Conservation (phyloP, 2,329 filamentous ascomycete genomes). For the Knoxdaviesia capensis region DNA sequence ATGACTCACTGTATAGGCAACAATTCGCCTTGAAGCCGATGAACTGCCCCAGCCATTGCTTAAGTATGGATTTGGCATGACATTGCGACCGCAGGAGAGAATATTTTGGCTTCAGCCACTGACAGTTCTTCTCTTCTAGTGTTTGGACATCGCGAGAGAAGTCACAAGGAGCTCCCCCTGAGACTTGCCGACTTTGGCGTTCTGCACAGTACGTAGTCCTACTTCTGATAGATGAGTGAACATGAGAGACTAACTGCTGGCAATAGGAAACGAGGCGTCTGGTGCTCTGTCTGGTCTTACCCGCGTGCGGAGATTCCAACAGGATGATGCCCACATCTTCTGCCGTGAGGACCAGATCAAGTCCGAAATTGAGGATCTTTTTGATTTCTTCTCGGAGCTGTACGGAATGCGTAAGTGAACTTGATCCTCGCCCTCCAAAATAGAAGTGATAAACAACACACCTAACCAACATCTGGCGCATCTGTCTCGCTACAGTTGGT, state of each 20-base stretch:
- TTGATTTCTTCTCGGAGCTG: slow-evolving; percentile 51
- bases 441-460: too few relatives aligned
- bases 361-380: slow-evolving; percentile 53
- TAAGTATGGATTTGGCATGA: slow-evolving; percentile 2
- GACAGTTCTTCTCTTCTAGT: slow-evolving; percentile 1
- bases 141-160: slow-evolving; percentile 7
- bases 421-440: slow-evolving; percentile 20
- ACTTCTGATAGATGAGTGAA: too few relatives aligned
- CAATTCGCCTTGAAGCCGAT: slow-evolving; percentile 68
- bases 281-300: slow-evolving; percentile 82
- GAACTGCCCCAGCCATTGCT: slow-evolving; percentile 92
- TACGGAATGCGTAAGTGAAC: slow-evolving; percentile 29
- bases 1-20: slow-evolving; percentile 5
- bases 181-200: slow-evolving; percentile 92
- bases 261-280: slow-evolving; percentile 56
- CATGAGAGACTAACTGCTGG: too few relatives aligned
- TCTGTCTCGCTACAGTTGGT: slow-evolving; percentile 11
- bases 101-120: neutral
- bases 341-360: slow-evolving; percentile 61
- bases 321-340: slow-evolving; percentile 95
- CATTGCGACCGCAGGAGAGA: too few relatives aligned
- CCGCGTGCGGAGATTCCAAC: slow-evolving; percentile 80
- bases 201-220: slow-evolving; percentile 40
- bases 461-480: neutral
- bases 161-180: slow-evolving; percentile 58